phyloP scores from a whole-genome alignment of 2,329 filamentous ascomycete species.

The Fusarium sp. region DNA sequence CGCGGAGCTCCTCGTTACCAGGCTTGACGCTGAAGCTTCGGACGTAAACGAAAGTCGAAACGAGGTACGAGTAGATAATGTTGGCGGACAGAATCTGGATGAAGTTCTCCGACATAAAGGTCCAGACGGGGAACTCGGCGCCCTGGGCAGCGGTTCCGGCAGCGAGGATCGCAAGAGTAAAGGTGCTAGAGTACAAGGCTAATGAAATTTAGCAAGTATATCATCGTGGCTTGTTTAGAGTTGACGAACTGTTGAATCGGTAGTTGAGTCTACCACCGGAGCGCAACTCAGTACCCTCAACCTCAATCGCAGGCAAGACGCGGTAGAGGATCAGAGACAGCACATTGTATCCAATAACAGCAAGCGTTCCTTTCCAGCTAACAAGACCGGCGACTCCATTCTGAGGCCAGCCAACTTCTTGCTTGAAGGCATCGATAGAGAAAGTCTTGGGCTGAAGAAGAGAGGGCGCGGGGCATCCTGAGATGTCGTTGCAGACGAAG shows the following conservation, averaged over 20 bases:
- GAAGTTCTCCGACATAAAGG: slow-evolving; percentile 92
- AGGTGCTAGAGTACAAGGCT: slow-evolving; percentile 81
- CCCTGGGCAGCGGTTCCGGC: slow-evolving; percentile 82
- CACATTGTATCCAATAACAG: slow-evolving; percentile 80
- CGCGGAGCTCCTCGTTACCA: slow-evolving; percentile 77
- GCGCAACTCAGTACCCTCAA: slow-evolving; percentile 75
- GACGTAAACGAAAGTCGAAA: slow-evolving; percentile 84
- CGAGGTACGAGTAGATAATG: slow-evolving; percentile 76
- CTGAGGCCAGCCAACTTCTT: slow-evolving; percentile 83
- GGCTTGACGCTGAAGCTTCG: slow-evolving; percentile 83
- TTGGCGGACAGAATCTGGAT: slow-evolving; percentile 86
- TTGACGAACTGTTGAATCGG: slow-evolving; percentile 76
- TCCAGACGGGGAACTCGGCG: slow-evolving; percentile 87
- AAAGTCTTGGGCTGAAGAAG: slow-evolving; percentile 78
- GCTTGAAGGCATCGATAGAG: slow-evolving; percentile 77
- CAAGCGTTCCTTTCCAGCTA: slow-evolving; percentile 75
- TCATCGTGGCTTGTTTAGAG: slow-evolving; percentile 24
- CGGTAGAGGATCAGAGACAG: slow-evolving; percentile 80
- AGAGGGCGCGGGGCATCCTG: slow-evolving; percentile 89
- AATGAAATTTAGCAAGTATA: slow-evolving; percentile 16
- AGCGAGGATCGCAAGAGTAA: slow-evolving; percentile 76
- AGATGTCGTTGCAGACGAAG: slow-evolving; percentile 92
- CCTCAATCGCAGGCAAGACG: slow-evolving; percentile 78
- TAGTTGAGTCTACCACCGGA: slow-evolving; percentile 83
- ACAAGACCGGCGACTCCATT: slow-evolving; percentile 76